Percentiles rank a stretch among this genome's conserved stretches.
These are phyloP conservation scores for Neurospora sp. DNA, from an alignment of 495 filamentous ascomycete genomes.

Conservation along the genomic window DNA sequence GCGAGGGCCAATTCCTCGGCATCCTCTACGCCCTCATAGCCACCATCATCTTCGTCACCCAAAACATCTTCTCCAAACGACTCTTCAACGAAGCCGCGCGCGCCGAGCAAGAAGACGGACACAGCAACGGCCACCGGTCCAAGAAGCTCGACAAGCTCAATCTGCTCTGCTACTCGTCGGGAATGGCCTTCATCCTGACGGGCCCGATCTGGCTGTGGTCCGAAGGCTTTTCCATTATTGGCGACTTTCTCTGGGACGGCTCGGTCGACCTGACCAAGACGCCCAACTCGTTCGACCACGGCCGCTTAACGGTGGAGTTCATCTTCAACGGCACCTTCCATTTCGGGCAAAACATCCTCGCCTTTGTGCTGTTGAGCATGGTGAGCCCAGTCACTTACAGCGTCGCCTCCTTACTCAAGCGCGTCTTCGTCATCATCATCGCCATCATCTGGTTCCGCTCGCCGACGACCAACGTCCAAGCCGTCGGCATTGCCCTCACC, in stretches of 20 bases:
- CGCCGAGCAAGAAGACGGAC: constrained; percentile 48
- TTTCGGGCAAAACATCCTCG: constrained; percentile 91
- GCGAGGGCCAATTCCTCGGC: constrained; percentile 69
- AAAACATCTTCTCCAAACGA: constrained; percentile 98
- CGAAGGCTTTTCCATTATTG: constrained; percentile 68
- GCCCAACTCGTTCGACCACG: constrained; percentile 68
- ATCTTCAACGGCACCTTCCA: constrained; percentile 96
- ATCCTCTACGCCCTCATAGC: constrained; percentile 78
- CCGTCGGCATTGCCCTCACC: constrained; percentile 73
- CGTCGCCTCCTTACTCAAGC: constrained; percentile 88
- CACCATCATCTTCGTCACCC: constrained; percentile 90
- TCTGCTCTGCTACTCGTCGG: constrained; percentile 90
- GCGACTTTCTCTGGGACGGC: constrained; percentile 62
- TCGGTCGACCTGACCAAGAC: constrained; percentile 47
- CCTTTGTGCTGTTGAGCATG: constrained; percentile 83
- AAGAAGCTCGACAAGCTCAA: constrained; percentile 95
- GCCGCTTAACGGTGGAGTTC: constrained; percentile 69
- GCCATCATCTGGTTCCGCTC: constrained; percentile 96
- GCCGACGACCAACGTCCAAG: constrained; percentile 72
- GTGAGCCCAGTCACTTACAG: constrained; percentile 96
- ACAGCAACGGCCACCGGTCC: constrained; percentile 43
- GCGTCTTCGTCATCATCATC: constrained; percentile 91
- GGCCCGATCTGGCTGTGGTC: constrained; percentile 89
- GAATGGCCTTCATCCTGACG: constrained; percentile 80
- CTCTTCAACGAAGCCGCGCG: constrained; percentile 93